phyloP scores from a whole-genome alignment of 1,139 yeast species.

The Magnusiomyces magnusii region DNA sequence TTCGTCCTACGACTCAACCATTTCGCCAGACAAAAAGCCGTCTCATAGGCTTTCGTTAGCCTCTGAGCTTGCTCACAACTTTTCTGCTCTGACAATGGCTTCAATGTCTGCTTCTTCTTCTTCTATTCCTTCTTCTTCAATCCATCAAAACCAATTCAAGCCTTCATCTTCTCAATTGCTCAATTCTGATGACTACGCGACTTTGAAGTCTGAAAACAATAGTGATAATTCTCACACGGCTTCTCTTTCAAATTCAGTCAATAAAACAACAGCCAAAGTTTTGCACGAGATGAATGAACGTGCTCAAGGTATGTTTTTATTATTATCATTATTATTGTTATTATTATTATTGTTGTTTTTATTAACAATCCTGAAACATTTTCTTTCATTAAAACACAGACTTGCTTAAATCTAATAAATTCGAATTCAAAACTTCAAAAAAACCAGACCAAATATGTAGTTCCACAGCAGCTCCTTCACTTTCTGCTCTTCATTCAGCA shows the following conservation, averaged over 20 bases:
- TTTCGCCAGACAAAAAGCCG: conserved; percentile 26
- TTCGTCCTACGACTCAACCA: conserved; percentile 39
- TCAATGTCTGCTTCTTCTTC: no score
- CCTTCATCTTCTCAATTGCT: no score
- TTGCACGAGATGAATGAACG: conserved; percentile 3
- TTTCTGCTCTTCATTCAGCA: neutral
- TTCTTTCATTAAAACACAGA: neutral
- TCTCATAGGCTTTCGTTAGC: neutral
- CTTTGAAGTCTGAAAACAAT: neutral
- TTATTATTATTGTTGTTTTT: neutral
- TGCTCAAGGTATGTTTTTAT: conserved; percentile 1
- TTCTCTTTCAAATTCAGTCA: neutral
- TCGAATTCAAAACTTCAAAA: neutral
- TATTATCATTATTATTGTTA: neutral
- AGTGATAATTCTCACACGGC: neutral
- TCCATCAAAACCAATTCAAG: neutral
- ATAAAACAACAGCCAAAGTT: neutral
- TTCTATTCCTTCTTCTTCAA: neutral
- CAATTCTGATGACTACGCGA: no score
- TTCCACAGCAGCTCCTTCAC: neutral
- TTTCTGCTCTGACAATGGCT: neutral
- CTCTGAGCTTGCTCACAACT: neutral
- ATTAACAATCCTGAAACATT: neutral
- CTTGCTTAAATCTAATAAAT: neutral
- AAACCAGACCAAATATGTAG: neutral